Evolutionary conservation across 176 grass and related monocot genomes (phyloP).

Genomic region (Carex littledalei): DNA sequence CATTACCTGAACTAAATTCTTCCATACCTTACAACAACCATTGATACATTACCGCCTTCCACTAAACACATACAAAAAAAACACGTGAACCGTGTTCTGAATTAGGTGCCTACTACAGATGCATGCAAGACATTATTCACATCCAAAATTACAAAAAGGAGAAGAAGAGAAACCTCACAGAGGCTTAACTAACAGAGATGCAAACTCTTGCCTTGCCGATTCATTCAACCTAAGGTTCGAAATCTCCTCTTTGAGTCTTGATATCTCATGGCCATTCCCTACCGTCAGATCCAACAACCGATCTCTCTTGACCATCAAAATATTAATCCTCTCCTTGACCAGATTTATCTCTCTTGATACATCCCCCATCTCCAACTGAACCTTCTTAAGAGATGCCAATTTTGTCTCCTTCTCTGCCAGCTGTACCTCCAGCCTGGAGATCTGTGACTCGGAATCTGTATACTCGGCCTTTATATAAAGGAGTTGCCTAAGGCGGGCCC

Average conservation of each 20-base stretch:
- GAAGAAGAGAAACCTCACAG: neutral
- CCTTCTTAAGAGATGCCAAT: neutral
- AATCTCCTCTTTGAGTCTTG: neutral
- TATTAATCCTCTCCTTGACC: neutral
- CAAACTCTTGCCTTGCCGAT: neutral
- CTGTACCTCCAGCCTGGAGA: neutral
- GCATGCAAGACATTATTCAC: neutral
- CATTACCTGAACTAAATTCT: neutral
- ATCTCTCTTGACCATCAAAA: neutral
- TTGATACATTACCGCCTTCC: neutral
- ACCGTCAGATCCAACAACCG: neutral
- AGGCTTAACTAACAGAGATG: neutral
- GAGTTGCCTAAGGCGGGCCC: conserved; percentile 25
- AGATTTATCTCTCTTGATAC: neutral
- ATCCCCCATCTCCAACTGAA: neutral
- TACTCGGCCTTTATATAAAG: conserved; percentile 19
- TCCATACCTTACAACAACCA: neutral
- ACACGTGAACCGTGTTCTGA: neutral
- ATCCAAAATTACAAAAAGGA: neutral
- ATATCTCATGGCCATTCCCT: neutral
- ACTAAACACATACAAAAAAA: neutral
- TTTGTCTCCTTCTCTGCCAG: neutral
- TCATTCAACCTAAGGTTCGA: neutral
- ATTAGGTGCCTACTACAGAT: neutral
- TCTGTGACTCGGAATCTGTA: neutral